Evolutionary conservation across 139 green algal species (phyloP), one percentile per base, ranked within the genome.

Genomic region (Chlamydomonas eustigma): DNA sequence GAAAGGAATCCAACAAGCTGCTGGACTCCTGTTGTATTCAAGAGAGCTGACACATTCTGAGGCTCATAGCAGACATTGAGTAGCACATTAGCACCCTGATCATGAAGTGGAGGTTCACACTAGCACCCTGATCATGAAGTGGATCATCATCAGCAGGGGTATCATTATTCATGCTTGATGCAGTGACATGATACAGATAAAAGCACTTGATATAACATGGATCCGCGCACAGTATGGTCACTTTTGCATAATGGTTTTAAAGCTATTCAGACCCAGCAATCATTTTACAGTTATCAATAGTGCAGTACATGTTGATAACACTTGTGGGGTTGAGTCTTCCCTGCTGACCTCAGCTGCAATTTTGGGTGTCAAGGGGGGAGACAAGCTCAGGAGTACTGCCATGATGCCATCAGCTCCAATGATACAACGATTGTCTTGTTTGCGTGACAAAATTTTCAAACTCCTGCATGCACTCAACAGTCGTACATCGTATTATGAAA

Each of bases 61-160:
- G 30, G 82, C 76, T 94, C 89, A 64, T 94, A 94, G 80, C 89
- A 94, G 2, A 88, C 69, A 81, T 94, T 94, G 12, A 94, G 81
- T 22, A 94, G 36, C 4, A 92, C 85, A 64, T 91, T 93, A 33
- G 89, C 88, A 32, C 80, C 87, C 83, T 94, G 83, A 12, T 83
- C 84, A 28, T 85, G 85, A 24, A n/a, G n/a, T n/a, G n/a, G n/a
- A n/a, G n/a, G n/a, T n/a, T n/a, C n/a, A n/a, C n/a, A n/a, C n/a
- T n/a, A n/a, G 22, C 64, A 18, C 24, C 22, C 18, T 24, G 24
- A 63, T 18, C 18, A 63, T 63, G 50, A 63, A 24, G 24, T 18
- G 24, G 50, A 63, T 18, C 18, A 24, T 30, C 18, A 63, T 18
- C 18, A 24, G 24, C 22, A 63, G 50, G 24, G 50, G 24, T 18